A percentile compares a stretch with the other conserved stretches of the same genome.
Conservation (phyloP, 1,139 yeast genomes). For the Saccharomyces hybrid region DNA sequence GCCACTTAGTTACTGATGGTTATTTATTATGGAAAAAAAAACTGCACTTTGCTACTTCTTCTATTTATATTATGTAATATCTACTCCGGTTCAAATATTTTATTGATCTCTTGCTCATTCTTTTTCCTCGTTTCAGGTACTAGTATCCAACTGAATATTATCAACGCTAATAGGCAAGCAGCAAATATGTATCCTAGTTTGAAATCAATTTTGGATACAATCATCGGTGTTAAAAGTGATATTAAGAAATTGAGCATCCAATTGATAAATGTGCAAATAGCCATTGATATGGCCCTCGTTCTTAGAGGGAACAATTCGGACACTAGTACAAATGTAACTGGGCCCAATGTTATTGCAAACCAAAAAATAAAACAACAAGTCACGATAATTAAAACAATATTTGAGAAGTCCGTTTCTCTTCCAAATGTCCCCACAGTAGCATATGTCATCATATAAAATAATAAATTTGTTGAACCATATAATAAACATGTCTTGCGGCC, state of each 20-base stretch:
- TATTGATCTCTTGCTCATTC: conserved; percentile 57
- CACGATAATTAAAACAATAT: conserved; percentile 64
- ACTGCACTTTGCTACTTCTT: conserved; percentile 1
- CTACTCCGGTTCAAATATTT: not conserved
- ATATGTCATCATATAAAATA: conserved; percentile 52
- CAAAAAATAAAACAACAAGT: conserved; percentile 68
- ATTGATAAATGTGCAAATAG: conserved; percentile 63
- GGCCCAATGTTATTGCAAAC: conserved; percentile 84
- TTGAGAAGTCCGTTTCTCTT: conserved; percentile 41
- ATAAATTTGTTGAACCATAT: conserved; percentile 56
- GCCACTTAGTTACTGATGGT: not conserved
- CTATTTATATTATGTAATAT: conserved; percentile 39
- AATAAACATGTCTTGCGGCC: conserved; percentile 63
- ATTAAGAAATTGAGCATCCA: conserved; percentile 74
- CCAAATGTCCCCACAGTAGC: conserved; percentile 56
- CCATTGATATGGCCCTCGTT: conserved; percentile 69
- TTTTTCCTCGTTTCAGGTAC: conserved; percentile 72
- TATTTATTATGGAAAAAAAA: not conserved
- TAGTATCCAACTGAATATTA: conserved; percentile 50
- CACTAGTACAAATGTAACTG: conserved; percentile 66
- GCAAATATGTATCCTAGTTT: conserved; percentile 67
- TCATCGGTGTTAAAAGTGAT: conserved; percentile 63
- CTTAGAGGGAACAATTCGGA: conserved; percentile 74
- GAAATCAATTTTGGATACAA: conserved; percentile 45
- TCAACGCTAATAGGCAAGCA: conserved; percentile 51